Conservation (phyloP, 768 basidiomycete species). For the Suillus spraguei region DNA sequence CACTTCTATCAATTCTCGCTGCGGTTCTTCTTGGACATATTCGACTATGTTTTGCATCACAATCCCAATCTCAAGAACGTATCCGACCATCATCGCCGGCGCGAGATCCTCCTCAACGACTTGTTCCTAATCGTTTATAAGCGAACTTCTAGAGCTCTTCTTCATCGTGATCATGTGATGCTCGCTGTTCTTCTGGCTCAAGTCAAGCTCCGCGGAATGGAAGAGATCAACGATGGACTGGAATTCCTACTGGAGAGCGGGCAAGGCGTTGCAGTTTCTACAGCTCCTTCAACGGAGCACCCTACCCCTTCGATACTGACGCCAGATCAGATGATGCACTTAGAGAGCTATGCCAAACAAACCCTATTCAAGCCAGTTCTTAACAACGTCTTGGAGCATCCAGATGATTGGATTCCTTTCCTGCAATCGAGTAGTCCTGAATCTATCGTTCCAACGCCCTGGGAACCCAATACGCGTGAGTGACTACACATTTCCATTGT, state of each 20-base stretch:
- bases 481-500: conserved; percentile 18
- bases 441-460: conserved; percentile 68
- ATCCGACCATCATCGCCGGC: conserved; percentile 69
- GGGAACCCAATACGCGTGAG: conserved; percentile 80
- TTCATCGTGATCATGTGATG: conserved; percentile 90
- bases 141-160: conserved; percentile 86
- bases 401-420: conserved; percentile 74
- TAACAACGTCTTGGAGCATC: conserved; percentile 58
- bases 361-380: conserved; percentile 79
- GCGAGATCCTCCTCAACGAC: conserved; percentile 82
- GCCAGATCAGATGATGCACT: conserved; percentile 66
- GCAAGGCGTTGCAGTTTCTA: conserved; percentile 51
- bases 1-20: conserved; percentile 99
- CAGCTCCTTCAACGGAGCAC: conserved; percentile 36
- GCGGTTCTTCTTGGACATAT: conserved; percentile 97
- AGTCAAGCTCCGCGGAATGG: conserved; percentile 78
- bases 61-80: conserved; percentile 88
- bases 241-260: conserved; percentile 93
- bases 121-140: conserved; percentile 88
- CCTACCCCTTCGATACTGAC: conserved; percentile 52
- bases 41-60: conserved; percentile 90
- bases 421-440: conserved; percentile 70
- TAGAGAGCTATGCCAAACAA: conserved; percentile 72
- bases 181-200: conserved; percentile 90
- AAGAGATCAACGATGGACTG: conserved; percentile 82